These are phyloP conservation scores for Thielaviopsis euricoi DNA, from an alignment of 2,329 filamentous ascomycete species.

Conservation along the genomic window DNA sequence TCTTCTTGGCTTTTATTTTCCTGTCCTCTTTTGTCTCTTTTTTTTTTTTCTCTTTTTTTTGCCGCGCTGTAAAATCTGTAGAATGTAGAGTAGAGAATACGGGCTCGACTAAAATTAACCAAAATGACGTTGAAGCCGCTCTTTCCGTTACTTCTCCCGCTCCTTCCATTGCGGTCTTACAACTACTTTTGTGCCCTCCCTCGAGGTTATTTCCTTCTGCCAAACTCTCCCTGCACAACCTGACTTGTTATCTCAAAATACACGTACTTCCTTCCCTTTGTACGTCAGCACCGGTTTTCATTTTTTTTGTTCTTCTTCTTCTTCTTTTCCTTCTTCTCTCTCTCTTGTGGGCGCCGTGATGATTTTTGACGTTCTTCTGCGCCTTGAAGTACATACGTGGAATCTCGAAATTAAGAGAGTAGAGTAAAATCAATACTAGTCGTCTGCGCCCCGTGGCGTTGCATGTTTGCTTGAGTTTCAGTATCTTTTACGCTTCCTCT, in stretches of 20 bases:
- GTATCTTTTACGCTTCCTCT: not conserved
- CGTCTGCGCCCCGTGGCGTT: not conserved
- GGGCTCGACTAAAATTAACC: not conserved
- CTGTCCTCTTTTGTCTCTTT: not conserved
- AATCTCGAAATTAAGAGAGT: not conserved
- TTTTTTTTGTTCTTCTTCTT: no score
- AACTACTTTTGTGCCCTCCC: not conserved
- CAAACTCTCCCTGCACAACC: no score
- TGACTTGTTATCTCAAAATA: no score
- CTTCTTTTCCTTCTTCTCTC: no score
- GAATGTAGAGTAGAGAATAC: no score
- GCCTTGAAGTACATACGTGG: no score
- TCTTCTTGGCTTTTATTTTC: not conserved
- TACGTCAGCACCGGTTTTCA: no score
- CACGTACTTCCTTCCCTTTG: no score
- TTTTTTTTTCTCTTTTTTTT: no score
- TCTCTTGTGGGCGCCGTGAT: no score
- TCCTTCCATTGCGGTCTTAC: not conserved
- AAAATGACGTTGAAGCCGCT: not conserved
- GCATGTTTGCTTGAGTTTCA: not conserved
- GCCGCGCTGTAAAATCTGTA: no score
- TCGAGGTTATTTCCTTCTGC: not conserved
- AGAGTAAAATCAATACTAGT: not conserved
- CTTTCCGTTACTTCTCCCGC: not conserved
- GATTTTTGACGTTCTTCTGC: no score